Conservation (phyloP, 1,284 basidiomycete genomes). For the Moniliella sp. region DNA sequence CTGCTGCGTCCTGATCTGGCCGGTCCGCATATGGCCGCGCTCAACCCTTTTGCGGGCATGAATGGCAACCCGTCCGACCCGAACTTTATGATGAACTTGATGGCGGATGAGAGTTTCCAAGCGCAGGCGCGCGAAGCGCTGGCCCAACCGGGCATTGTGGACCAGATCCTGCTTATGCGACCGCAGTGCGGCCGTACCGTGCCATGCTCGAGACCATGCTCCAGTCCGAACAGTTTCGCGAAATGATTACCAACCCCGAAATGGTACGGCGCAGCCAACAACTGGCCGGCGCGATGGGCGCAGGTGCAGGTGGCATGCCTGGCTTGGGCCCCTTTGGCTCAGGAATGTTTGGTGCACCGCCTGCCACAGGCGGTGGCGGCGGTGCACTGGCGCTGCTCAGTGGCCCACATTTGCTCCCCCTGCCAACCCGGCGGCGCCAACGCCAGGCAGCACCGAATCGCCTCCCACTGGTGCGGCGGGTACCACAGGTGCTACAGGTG, state of each 20-base stretch:
- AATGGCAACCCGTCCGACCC: constrained; percentile 27
- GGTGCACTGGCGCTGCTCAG: too few relatives aligned
- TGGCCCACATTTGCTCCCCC: too few relatives aligned
- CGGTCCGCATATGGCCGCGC: constrained; percentile 27
- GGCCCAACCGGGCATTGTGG: constrained; percentile 22
- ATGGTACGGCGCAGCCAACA: constrained; percentile 23
- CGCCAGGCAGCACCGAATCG: too few relatives aligned
- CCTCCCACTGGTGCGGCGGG: too few relatives aligned
- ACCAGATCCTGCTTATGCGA: too few relatives aligned
- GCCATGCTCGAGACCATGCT: constrained; percentile 18
- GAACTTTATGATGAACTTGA: constrained; percentile 26
- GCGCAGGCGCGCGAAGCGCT: constrained; percentile 27
- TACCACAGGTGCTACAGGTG: too few relatives aligned
- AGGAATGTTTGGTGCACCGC: constrained; percentile 2
- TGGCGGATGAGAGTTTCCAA: constrained; percentile 24
- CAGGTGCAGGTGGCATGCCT: constrained; percentile 3
- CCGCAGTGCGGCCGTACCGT: too few relatives aligned
- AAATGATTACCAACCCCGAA: constrained; percentile 27
- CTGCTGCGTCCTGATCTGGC: constrained; percentile 27
- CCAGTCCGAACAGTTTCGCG: constrained; percentile 22
- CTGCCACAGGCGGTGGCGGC: too few relatives aligned
- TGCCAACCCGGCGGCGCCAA: too few relatives aligned
- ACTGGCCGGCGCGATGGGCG: constrained; percentile 17
- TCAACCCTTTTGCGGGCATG: constrained; percentile 4
- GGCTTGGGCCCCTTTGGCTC: background rate